Conservation (phyloP, 1,139 yeast genomes). For the Neolecta irregularis region DNA sequence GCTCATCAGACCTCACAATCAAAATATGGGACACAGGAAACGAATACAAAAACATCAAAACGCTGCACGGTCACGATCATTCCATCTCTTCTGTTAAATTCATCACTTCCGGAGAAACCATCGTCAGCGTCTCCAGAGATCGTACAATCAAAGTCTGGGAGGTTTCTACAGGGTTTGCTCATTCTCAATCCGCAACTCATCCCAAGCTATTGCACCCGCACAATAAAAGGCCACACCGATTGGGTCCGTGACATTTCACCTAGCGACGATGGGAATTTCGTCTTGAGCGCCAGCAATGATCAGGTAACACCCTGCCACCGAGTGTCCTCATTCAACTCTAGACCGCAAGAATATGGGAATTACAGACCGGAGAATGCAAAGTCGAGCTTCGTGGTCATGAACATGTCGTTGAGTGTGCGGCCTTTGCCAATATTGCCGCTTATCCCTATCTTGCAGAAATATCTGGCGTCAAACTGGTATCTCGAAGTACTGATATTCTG, state of each 20-base stretch:
- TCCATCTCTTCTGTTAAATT: constrained; percentile 56
- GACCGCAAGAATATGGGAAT: constrained; percentile 48
- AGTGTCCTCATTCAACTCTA: background rate
- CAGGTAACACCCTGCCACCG: background rate
- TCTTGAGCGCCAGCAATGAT: constrained; percentile 20
- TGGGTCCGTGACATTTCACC: constrained; percentile 68
- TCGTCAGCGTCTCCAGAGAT: constrained; percentile 70
- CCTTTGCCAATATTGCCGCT: constrained; percentile 45
- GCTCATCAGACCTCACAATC: constrained; percentile 60
- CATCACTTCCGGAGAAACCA: constrained; percentile 27
- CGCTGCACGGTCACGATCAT: constrained; percentile 81
- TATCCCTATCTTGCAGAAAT: constrained; percentile 37
- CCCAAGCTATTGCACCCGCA: constrained; percentile 40
- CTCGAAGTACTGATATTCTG: constrained; percentile 6
- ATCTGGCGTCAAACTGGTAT: constrained; percentile 8
- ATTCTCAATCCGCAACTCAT: no score
- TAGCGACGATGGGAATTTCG: constrained; percentile 36
- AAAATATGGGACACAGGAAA: constrained; percentile 52
- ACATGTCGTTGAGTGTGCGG: constrained; percentile 67
- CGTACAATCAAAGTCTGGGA: constrained; percentile 66
- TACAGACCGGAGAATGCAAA: constrained; percentile 52
- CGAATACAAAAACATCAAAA: constrained; percentile 41
- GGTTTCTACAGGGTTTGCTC: constrained; percentile 48
- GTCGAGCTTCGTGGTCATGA: constrained; percentile 51
- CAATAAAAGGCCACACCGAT: constrained; percentile 62